phyloP scores from a whole-genome alignment of 1,284 basidiomycete genomes.

The Ganoderma leucocontextum region DNA sequence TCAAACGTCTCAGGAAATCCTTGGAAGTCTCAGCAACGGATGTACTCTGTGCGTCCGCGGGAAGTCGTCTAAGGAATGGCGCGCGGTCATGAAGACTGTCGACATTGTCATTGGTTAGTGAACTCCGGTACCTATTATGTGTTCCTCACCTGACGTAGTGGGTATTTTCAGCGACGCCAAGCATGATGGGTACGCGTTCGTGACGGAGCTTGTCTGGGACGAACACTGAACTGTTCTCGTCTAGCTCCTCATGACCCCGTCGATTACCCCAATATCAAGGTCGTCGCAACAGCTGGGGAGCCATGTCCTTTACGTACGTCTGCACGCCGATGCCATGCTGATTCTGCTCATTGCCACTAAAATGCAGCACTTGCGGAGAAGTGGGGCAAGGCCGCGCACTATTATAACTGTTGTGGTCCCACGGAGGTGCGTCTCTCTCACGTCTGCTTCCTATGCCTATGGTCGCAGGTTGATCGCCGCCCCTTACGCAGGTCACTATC shows the following conservation, averaged over 20 bases:
- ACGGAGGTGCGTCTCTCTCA: constrained; percentile 49
- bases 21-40: constrained; percentile 63
- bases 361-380: constrained; percentile 58
- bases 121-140: neutral
- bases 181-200: constrained; percentile 51
- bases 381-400: constrained; percentile 54
- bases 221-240: constrained; percentile 13
- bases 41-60: constrained; percentile 63
- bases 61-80: constrained; percentile 64
- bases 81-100: constrained; percentile 61
- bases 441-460: constrained; percentile 1
- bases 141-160: constrained; percentile 41
- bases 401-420: constrained; percentile 59
- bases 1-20: constrained; percentile 54
- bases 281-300: constrained; percentile 67
- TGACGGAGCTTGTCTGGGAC: neutral
- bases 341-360: constrained; percentile 17
- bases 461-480: constrained; percentile 9
- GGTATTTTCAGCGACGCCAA: constrained; percentile 38
- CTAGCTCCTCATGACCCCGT: constrained; percentile 56
- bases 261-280: constrained; percentile 65
- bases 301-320: constrained; percentile 61
- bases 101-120: constrained; percentile 61
- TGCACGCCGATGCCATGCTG: neutral
- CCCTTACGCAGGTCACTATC: constrained; percentile 57